Percentiles rank a stretch among this genome's conserved stretches.
These are phyloP conservation scores for Backusella mclennaniae DNA, from an alignment of 192 early-diverging fungal species.

Conservation along the genomic window DNA sequence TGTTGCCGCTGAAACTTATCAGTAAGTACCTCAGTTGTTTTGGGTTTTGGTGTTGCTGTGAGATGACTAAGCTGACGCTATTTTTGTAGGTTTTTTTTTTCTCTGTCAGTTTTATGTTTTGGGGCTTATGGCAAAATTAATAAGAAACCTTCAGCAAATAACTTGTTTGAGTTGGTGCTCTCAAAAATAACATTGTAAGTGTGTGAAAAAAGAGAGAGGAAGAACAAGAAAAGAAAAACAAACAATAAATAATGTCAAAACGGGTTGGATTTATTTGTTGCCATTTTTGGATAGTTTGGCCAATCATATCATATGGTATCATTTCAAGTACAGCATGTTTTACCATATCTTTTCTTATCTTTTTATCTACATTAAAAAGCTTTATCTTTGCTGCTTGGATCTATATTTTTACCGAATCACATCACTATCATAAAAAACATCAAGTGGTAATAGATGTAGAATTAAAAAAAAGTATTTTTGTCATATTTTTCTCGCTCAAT, in stretches of 20 bases:
- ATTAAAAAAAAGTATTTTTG: too few relatives aligned
- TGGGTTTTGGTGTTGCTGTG: neutral
- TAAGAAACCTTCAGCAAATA: neutral
- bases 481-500: too few relatives aligned
- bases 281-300: neutral
- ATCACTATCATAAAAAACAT: too few relatives aligned
- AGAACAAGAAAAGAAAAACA: neutral
- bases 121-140: neutral
- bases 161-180: neutral
- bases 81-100: neutral
- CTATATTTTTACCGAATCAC: too few relatives aligned
- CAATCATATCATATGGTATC: too few relatives aligned
- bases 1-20: slow-evolving; percentile 68
- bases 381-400: too few relatives aligned
- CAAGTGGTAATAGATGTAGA: too few relatives aligned
- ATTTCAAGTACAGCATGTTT: too few relatives aligned
- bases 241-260: neutral
- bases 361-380: too few relatives aligned
- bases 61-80: neutral
- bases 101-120: neutral
- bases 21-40: neutral
- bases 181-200: neutral
- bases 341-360: too few relatives aligned
- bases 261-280: neutral
- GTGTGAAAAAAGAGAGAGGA: neutral